Conservation (phyloP, 2,329 filamentous ascomycete genomes). For the Neocucurbitaria cava region DNA sequence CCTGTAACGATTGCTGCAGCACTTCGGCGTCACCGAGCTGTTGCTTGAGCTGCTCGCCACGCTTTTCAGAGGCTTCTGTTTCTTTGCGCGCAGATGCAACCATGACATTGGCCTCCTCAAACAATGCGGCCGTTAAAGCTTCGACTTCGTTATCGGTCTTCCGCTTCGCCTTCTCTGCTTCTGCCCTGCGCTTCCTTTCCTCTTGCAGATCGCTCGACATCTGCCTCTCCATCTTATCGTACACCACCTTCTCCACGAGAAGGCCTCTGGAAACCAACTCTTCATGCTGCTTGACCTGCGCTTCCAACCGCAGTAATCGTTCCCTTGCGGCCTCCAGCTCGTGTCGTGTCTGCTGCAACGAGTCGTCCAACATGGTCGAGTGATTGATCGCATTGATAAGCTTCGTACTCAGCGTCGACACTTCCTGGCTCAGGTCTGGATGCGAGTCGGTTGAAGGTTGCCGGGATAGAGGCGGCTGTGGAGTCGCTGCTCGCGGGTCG, state of each 20-base stretch:
- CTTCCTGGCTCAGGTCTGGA: conserved; percentile 73
- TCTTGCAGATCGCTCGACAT: conserved; percentile 51
- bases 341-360: conserved; percentile 78
- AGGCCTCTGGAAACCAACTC: conserved; percentile 74
- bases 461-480: conserved; percentile 39
- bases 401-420: conserved; percentile 91
- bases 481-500: conserved; percentile 56
- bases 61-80: conserved; percentile 79
- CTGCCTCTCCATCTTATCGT: conserved; percentile 63
- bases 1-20: conserved; percentile 86
- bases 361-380: conserved; percentile 90
- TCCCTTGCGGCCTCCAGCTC: conserved; percentile 78
- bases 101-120: conserved; percentile 98
- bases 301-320: conserved; percentile 72
- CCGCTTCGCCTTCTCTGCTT: conserved; percentile 72
- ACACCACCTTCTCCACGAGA: conserved; percentile 75
- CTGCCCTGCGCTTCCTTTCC: conserved; percentile 50
- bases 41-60: conserved; percentile 84
- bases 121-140: conserved; percentile 87
- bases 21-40: conserved; percentile 88
- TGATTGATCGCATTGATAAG: conserved; percentile 97
- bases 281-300: conserved; percentile 72
- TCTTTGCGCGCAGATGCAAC: conserved; percentile 88
- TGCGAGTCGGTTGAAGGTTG: conserved; percentile 59
- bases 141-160: conserved; percentile 93